Percentiles rank a stretch among this genome's conserved stretches.
Conservation (phyloP, 2,329 filamentous ascomycete genomes). For the Raffaelea albimanens region DNA sequence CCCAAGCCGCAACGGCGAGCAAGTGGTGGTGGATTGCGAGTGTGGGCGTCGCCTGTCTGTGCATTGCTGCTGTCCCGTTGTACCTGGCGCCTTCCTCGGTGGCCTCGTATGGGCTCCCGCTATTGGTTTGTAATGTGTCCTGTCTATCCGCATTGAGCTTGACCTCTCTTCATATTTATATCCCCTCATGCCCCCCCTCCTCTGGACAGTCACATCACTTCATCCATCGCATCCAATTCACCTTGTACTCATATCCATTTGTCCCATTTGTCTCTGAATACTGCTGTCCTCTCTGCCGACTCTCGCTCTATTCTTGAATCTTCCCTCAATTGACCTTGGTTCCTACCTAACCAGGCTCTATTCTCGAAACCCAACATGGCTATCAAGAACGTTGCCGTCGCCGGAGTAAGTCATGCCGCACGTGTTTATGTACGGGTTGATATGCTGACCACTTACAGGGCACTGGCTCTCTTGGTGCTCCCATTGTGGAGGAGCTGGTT, state of each 20-base stretch:
- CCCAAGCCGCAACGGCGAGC: no score
- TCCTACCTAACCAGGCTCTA: background rate
- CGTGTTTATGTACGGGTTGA: no score
- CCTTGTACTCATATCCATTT: background rate
- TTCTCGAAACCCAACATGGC: slow-evolving; percentile 12
- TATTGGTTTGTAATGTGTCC: background rate
- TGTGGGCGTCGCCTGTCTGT: background rate
- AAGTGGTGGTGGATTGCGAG: background rate
- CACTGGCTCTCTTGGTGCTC: slow-evolving; percentile 22
- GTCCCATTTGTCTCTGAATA: no score
- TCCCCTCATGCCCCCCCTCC: background rate
- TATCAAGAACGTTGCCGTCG: slow-evolving; percentile 24
- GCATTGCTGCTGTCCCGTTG: slow-evolving; percentile 1
- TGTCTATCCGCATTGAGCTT: background rate
- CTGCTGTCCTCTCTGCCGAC: no score
- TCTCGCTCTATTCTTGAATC: background rate
- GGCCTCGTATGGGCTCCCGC: background rate
- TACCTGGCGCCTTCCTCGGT: background rate
- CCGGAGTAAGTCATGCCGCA: slow-evolving; percentile 21
- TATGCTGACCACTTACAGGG: slow-evolving; percentile 15
- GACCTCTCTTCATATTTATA: background rate
- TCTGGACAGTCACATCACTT: background rate
- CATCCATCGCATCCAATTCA: background rate
- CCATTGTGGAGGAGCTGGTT: slow-evolving; percentile 21
- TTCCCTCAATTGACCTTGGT: background rate